Evolutionary conservation across 345 rosid genomes (phyloP).

Genomic region (Linum usitatissimum): DNA sequence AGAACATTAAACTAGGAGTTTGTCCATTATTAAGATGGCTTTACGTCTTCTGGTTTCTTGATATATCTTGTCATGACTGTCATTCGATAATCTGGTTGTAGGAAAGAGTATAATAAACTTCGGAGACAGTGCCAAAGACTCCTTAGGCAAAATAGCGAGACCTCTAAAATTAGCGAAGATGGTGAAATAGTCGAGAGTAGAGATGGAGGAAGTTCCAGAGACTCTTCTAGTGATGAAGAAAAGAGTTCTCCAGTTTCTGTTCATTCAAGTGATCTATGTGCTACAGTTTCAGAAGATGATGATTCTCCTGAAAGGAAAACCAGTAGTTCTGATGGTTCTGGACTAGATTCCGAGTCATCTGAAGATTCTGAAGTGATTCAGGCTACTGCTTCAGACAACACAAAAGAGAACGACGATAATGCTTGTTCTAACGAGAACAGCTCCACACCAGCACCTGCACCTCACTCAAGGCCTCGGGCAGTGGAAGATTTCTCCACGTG

Average conservation of each 20-base stretch:
- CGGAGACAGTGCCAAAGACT: conserved; percentile 59
- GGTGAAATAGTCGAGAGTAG: conserved; percentile 20
- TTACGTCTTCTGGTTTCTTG: conserved; percentile 3
- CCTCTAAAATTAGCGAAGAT: conserved; percentile 30
- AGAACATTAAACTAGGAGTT: neutral
- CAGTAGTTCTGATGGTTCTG: neutral
- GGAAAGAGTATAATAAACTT: conserved; percentile 75
- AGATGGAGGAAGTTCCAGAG: conserved; percentile 28
- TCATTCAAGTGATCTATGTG: neutral
- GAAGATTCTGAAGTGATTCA: conserved; percentile 54
- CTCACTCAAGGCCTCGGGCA: conserved; percentile 15
- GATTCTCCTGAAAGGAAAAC: neutral
- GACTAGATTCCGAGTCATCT: conserved; percentile 38
- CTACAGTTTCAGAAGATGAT: neutral
- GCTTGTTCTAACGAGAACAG: conserved; percentile 18
- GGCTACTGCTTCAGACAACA: conserved; percentile 30
- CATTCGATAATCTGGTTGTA: conserved; percentile 21
- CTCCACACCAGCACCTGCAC: conserved; percentile 31
- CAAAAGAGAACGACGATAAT: conserved; percentile 32
- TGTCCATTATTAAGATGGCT: neutral
- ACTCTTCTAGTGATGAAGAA: neutral
- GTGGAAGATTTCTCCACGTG: conserved; percentile 68
- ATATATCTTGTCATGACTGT: neutral
- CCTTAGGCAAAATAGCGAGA: conserved; percentile 28
- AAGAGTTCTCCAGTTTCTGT: neutral